Percentiles rank a stretch among this genome's conserved stretches.
Evolutionary conservation across 2,329 filamentous ascomycete species (phyloP).

Genomic region (Aspergillus pseudotamarii): DNA sequence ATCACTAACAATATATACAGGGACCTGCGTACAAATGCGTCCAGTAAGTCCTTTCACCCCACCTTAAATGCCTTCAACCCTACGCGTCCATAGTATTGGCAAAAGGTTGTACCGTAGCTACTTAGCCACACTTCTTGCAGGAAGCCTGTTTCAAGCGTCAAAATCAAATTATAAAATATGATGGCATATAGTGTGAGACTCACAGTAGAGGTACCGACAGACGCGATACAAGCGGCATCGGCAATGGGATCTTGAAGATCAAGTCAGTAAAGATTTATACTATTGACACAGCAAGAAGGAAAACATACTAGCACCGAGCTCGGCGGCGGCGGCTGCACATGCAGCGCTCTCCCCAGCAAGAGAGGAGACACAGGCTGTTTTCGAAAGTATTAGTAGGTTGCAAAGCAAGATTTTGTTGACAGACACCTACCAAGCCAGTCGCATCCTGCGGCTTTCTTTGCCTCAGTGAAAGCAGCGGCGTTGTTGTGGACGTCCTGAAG

Average conservation of each 20-base stretch:
- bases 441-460: not conserved
- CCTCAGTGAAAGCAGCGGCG: not conserved
- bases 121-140: not conserved
- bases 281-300: not conserved
- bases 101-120: not conserved
- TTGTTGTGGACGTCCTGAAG: not conserved
- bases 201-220: not conserved
- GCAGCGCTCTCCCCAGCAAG: not conserved
- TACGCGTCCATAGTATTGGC: not conserved
- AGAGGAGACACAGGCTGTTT: not conserved
- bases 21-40: not conserved
- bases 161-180: not conserved
- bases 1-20: not conserved
- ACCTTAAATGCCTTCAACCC: too few species aligned
- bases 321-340: not conserved
- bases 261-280: not conserved
- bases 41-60: too few species aligned
- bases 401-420: not conserved
- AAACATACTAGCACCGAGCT: not conserved
- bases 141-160: not conserved
- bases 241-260: not conserved
- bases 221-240: not conserved
- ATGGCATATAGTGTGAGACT: not conserved
- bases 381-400: not conserved
- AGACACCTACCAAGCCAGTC: not conserved